Conservation (phyloP, 2,329 filamentous ascomycete genomes). For the Stachybotrys chartarum region DNA sequence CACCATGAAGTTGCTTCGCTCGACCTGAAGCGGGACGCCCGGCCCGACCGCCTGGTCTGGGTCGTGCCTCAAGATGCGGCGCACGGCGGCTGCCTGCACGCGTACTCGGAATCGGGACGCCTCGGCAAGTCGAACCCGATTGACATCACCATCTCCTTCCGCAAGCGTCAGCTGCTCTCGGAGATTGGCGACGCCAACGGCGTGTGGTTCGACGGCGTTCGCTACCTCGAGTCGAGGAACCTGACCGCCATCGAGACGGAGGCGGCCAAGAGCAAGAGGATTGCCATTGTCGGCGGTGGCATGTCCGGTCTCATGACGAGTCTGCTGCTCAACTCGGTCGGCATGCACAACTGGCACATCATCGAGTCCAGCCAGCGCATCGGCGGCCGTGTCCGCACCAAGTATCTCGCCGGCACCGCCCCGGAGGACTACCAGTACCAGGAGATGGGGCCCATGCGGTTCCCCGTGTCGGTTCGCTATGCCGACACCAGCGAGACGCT, state of each 20-base stretch:
- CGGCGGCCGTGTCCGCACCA: slow-evolving; percentile 34
- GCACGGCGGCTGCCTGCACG: background rate
- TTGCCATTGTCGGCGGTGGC: slow-evolving; percentile 28
- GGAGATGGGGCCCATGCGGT: slow-evolving; percentile 13
- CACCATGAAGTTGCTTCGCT: slow-evolving; percentile 9
- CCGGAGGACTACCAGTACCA: slow-evolving; percentile 12
- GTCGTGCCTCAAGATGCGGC: slow-evolving; percentile 8
- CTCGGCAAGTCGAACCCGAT: background rate
- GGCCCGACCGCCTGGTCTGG: slow-evolving; percentile 14
- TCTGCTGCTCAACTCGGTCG: slow-evolving; percentile 28
- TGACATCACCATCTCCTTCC: background rate
- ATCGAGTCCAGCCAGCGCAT: slow-evolving; percentile 31
- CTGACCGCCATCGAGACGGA: slow-evolving; percentile 12
- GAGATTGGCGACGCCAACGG: background rate
- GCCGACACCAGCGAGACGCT: slow-evolving; percentile 16
- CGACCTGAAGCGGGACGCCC: slow-evolving; percentile 3
- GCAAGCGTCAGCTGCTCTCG: background rate
- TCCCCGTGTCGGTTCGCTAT: slow-evolving; percentile 14
- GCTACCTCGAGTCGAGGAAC: slow-evolving; percentile 15
- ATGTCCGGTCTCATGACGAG: slow-evolving; percentile 19
- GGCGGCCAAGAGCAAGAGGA: slow-evolving; percentile 13
- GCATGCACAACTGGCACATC: slow-evolving; percentile 36
- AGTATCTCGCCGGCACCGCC: slow-evolving; percentile 29
- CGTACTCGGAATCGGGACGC: background rate
- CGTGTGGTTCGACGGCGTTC: slow-evolving; percentile 16